phyloP scores from a whole-genome alignment of 148 eudicot genomes.

The Bassia scoparia region DNA sequence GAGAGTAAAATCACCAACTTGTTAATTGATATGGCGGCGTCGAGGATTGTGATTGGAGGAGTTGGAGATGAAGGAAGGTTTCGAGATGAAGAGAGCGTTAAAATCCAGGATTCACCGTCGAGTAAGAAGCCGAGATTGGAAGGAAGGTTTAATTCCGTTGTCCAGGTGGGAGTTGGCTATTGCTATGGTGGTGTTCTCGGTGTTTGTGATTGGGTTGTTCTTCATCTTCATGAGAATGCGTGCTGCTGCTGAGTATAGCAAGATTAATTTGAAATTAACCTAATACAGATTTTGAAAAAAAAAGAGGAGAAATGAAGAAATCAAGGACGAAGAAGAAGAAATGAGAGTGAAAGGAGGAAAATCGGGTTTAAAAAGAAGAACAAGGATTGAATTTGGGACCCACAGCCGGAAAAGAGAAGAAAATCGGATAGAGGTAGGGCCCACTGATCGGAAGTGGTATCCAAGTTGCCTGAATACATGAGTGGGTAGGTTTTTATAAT shows the following conservation, averaged over 20 bases:
- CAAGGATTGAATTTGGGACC: no score
- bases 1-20: no score
- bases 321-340: no score
- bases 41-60: constrained; percentile 45
- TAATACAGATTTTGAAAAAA: no score
- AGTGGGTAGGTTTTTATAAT: no score
- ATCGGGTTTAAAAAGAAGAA: no score
- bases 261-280: constrained; percentile 63
- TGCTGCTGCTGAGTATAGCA: constrained; percentile 65
- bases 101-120: constrained; percentile 58
- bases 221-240: constrained; percentile 76
- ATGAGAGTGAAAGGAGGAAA: no score
- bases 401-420: no score
- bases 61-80: constrained; percentile 31
- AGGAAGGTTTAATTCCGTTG: constrained; percentile 55
- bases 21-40: constrained; percentile 89
- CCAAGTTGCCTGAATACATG: no score
- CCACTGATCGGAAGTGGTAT: no score
- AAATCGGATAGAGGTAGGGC: no score
- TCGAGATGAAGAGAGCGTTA: constrained; percentile 48
- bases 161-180: constrained; percentile 54
- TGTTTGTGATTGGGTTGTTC: constrained; percentile 51
- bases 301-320: no score
- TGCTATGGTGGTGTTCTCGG: constrained; percentile 51
- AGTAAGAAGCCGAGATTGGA: constrained; percentile 53